A percentile compares a stretch with the other conserved stretches of the same genome.
phyloP scores from a whole-genome alignment of 2,329 filamentous ascomycete genomes.

The Chaetothyriales sp. region DNA sequence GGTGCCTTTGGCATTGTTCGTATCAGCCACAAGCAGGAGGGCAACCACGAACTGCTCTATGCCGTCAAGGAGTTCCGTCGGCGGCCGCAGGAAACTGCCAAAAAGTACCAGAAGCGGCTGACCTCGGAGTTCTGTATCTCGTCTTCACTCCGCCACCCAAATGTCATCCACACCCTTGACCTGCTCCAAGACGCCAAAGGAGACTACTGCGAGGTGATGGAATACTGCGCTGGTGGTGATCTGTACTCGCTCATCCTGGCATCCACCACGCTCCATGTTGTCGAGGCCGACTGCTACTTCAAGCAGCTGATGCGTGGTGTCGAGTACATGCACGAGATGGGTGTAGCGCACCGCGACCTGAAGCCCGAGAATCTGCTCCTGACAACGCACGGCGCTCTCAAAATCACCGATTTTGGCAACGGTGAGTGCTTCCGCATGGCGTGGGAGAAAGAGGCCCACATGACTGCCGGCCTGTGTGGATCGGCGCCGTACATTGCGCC shows the following conservation, averaged over 20 bases:
- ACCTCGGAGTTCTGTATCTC: conserved; percentile 98
- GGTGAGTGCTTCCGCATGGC: conserved; percentile 99
- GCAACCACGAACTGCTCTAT: conserved; percentile 70
- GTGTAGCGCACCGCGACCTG: conserved; percentile 86
- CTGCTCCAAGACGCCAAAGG: conserved; percentile 91
- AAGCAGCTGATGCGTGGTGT: conserved; percentile 98
- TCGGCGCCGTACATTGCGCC: conserved; percentile 95
- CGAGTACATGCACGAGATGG: conserved; percentile 99
- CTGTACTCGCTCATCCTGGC: conserved; percentile 85
- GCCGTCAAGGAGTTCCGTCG: conserved; percentile 97
- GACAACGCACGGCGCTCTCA: conserved; percentile 80
- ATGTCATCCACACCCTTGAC: conserved; percentile 95
- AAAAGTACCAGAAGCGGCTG: conserved; percentile 94
- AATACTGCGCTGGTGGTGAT: conserved; percentile 93
- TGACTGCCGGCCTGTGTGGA: conserved; percentile 92
- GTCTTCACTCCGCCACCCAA: conserved; percentile 86
- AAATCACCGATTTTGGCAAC: conserved; percentile 97
- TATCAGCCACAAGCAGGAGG: conserved; percentile 87
- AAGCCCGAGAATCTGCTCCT: conserved; percentile 94
- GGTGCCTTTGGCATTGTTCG: conserved; percentile 95
- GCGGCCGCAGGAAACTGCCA: conserved; percentile 81
- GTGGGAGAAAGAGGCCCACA: conserved; percentile 95
- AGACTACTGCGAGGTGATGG: conserved; percentile 98
- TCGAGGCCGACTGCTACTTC: conserved; percentile 95
- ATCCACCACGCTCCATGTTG: conserved; percentile 77